These are phyloP conservation scores for Suhomyces terraborum DNA, from an alignment of 1,139 yeast genomes.

Conservation along the genomic window DNA sequence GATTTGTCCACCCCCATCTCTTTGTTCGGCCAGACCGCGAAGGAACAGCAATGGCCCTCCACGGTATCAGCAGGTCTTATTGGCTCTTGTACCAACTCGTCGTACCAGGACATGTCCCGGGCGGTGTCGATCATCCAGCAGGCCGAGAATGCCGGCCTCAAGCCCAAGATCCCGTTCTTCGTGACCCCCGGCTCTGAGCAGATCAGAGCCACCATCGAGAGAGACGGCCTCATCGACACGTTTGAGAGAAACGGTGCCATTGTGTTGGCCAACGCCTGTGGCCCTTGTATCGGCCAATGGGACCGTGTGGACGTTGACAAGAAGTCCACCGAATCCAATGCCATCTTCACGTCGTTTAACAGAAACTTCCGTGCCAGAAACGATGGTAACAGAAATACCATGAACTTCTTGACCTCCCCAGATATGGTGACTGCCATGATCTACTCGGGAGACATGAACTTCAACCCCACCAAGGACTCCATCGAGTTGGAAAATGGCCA, in stretches of 20 bases:
- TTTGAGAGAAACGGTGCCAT: slow-evolving; percentile 85
- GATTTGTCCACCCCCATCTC: slow-evolving; percentile 88
- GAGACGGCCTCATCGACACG: slow-evolving; percentile 83
- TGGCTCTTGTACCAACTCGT: slow-evolving; percentile 97
- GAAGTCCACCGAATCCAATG: slow-evolving; percentile 66
- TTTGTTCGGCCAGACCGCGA: slow-evolving; percentile 62
- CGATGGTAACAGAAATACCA: slow-evolving; percentile 95
- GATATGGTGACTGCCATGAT: slow-evolving; percentile 97
- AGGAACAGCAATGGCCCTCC: slow-evolving; percentile 77
- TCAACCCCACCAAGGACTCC: slow-evolving; percentile 83
- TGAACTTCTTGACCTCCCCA: slow-evolving; percentile 96
- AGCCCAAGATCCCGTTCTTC: slow-evolving; percentile 88
- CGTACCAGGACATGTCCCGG: slow-evolving; percentile 96
- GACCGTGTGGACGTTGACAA: slow-evolving; percentile 72
- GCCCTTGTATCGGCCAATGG: slow-evolving; percentile 99
- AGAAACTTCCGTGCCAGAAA: slow-evolving; percentile 97
- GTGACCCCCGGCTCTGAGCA: slow-evolving; percentile 99
- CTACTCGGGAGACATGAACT: slow-evolving; percentile 85
- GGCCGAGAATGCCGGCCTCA: slow-evolving; percentile 82
- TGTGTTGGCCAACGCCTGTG: slow-evolving; percentile 96
- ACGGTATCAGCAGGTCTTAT: slow-evolving; percentile 85
- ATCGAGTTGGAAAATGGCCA: slow-evolving; percentile 67
- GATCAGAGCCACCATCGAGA: slow-evolving; percentile 93
- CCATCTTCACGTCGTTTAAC: slow-evolving; percentile 93
- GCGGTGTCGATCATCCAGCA: slow-evolving; percentile 85